Evolutionary conservation across 2,329 filamentous ascomycete genomes (phyloP), one percentile per base, ranked within the genome.

Genomic region (Delphinella strobiligena): DNA sequence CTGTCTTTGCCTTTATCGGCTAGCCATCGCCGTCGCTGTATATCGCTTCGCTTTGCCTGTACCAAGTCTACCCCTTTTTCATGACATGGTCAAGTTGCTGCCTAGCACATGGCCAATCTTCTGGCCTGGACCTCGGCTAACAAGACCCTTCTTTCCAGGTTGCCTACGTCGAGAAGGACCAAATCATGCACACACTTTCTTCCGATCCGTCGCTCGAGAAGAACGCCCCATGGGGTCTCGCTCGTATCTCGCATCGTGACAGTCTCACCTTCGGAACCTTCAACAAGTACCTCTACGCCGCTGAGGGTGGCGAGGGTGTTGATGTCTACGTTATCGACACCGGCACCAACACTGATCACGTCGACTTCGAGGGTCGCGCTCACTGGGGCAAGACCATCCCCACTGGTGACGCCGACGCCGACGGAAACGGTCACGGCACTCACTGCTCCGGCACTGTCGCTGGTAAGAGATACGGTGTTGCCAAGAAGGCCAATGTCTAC

Each of bases 311-410:
- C 61, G 88, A 96, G 72, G 93, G 91, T 61, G 91, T 98, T 52
- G 91, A 98, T 65, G 91, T 91, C 58, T 98, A 98, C 60, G 83
- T 98, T 49, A 94, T 98, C 57, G 91, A 98, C 68, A 98, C 91
- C 41, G 93, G 91, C 56, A 93, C 84, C 73, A 95, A 95, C 71
- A 64, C 72, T 51, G 76, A 89, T 36, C 91, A 98, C 69, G 87
- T 93, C 51, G 91, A 98, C 68, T 98, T 98, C 49, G 89, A 93
- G 67, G 91, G 85, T 47, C 88, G 91, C 63, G 91, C 93, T 53
- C 71, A 76, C 55, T 98, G 91, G 91, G 91, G 91, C 61, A 91
- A 93, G 78, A 98, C 91, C 51, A 88, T 98, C 54, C 93, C 93
- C 46, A 51, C 63, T 35, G 80, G 79, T 46, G 88, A 98, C 59